Conservation (phyloP, 768 basidiomycete genomes). For the Suillus clintonianus region DNA sequence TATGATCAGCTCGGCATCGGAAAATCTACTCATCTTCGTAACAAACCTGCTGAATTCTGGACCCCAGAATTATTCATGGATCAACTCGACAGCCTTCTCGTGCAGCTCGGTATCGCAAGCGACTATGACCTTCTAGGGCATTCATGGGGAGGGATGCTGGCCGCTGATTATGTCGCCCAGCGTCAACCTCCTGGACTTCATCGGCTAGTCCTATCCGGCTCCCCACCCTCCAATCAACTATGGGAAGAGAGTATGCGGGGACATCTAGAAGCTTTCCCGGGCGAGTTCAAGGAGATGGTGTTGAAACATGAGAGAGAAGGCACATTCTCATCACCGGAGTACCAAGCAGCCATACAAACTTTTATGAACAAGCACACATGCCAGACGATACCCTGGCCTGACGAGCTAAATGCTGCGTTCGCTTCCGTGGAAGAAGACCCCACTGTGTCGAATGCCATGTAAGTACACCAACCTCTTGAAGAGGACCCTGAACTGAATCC, state of each 20-base stretch:
- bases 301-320: conserved; percentile 35
- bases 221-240: conserved; percentile 33
- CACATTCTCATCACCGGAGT: conserved; percentile 34
- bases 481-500: too few relatives aligned
- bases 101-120: conserved; percentile 39
- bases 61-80: conserved; percentile 51
- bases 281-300: conserved; percentile 26
- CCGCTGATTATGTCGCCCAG: conserved; percentile 38
- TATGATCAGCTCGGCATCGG: conserved; percentile 55
- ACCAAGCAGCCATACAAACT: conserved; percentile 27
- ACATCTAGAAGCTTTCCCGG: conserved; percentile 27
- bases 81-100: conserved; percentile 52
- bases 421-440: conserved; percentile 27
- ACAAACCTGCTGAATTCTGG: conserved; percentile 42
- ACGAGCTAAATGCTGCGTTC: conserved; percentile 31
- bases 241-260: conserved; percentile 25
- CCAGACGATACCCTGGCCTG: conserved; percentile 33
- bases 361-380: conserved; percentile 40
- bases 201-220: conserved; percentile 35
- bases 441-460: conserved; percentile 37
- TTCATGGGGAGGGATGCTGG: conserved; percentile 62
- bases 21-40: conserved; percentile 43
- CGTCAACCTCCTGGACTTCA: conserved; percentile 42
- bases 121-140: conserved; percentile 54
- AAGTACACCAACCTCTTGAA: conserved; percentile 8